Percentiles rank a stretch among this genome's conserved stretches.
Evolutionary conservation across 1,284 basidiomycete species (phyloP).

Genomic region (Ganoderma lingzhi): DNA sequence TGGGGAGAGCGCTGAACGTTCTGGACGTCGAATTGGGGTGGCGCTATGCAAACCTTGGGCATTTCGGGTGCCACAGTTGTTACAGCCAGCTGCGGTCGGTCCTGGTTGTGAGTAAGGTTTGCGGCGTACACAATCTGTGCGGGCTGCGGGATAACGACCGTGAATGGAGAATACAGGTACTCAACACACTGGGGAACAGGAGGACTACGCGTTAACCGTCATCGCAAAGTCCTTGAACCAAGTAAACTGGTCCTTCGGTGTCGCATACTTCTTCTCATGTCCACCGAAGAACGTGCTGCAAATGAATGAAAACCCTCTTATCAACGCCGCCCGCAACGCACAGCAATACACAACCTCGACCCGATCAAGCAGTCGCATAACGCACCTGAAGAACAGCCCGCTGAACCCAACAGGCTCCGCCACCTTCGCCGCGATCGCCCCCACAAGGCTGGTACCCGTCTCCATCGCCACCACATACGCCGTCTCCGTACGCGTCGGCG

Average conservation of each 20-base stretch:
- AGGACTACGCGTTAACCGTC: constrained; percentile 39
- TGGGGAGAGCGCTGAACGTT: no score
- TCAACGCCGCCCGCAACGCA: neutral
- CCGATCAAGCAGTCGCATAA: neutral
- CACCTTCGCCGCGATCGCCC: constrained; percentile 8
- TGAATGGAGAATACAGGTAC: neutral
- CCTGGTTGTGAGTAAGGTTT: neutral
- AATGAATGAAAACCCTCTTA: constrained; percentile 36
- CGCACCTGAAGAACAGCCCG: constrained; percentile 80
- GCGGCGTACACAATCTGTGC: neutral
- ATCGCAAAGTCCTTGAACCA: constrained; percentile 78
- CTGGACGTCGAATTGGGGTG: no score
- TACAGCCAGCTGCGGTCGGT: neutral
- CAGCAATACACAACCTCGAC: neutral
- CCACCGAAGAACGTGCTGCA: constrained; percentile 83
- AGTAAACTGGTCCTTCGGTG: constrained; percentile 73
- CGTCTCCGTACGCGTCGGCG: constrained; percentile 32
- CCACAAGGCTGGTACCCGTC: constrained; percentile 7
- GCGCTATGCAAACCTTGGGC: neutral
- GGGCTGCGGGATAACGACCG: neutral
- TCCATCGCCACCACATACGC: constrained; percentile 29
- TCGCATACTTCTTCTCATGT: constrained; percentile 67
- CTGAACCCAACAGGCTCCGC: constrained; percentile 56
- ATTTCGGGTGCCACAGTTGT: neutral
- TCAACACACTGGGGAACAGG: neutral